Base-by-base conservation (phyloP, 2,329 filamentous ascomycete genomes). In the Pseudogymnoascus sp. region DNA sequence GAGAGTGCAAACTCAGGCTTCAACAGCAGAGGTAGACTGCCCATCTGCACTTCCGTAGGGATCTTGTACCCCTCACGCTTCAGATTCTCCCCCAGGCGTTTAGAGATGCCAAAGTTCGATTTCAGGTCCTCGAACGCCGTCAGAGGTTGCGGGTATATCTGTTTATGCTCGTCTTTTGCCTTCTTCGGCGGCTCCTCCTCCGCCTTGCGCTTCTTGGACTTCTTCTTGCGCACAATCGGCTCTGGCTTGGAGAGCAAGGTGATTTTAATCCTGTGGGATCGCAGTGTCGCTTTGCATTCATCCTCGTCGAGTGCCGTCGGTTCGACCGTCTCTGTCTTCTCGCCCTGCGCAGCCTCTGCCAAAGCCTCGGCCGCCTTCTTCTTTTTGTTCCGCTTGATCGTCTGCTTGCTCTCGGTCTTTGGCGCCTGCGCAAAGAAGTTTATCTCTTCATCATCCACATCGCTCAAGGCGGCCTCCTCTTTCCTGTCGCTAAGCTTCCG, bases 1-100 rank as follows among this genome's bases (percentile, higher is more conserved):
- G 70, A 63, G 30, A 85, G 74, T 0, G 82, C 82, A 61, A 73
- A 76, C 64, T 79, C 76, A 0, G 83, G 79, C 14, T 79, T 74
- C 30, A 97, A 76, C 36, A 97, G 77, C 50, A 97, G 75, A 28
- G 94, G 93, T 65, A 99, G 75, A 68, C 87, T 88, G 3, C 84
- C 92, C 74, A 97, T 83, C 72, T 99, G 94, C 11, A 99, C 92
- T 74, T 97, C 93, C 0, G 94, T 99, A 11, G 94, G 94, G 61
- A 91, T 78, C 36, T 82, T 84, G 71, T 96, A 99, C 9, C 89
- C 91, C 75, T 97, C 90, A n/a, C 83, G 81, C 12, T 83, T 78
- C 30, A 99, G 78, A 69, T 99, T 99, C 63, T 88, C 84, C 1
- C 85, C 84, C 47, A 99, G 75, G 41, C 86, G 81, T 39, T 81